Evolutionary conservation across 139 green algal species (phyloP).

Genomic region (Micractinium conductrix): DNA sequence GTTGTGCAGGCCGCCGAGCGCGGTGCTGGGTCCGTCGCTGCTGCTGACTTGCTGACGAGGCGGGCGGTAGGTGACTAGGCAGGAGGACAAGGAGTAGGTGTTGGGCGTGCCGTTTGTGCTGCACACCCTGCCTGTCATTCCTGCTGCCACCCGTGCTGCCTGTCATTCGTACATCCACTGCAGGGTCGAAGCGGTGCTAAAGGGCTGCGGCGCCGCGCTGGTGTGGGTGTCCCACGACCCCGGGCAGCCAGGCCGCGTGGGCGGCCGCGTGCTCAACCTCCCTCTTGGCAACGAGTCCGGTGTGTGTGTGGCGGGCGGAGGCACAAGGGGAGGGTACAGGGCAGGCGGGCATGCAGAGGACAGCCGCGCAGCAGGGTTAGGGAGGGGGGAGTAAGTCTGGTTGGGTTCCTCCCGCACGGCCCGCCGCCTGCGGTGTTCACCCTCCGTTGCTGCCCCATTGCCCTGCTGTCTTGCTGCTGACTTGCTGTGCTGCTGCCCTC

Average conservation of each 20-base stretch:
- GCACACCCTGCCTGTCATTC: too few relatives aligned
- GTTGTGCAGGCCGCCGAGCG: conserved; percentile 48
- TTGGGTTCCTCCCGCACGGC: neutral
- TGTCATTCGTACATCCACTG: neutral
- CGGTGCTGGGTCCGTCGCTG: too few relatives aligned
- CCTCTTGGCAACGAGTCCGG: conserved; percentile 57
- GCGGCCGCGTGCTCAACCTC: conserved; percentile 76
- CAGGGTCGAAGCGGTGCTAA: conserved; percentile 73
- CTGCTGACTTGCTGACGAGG: too few relatives aligned
- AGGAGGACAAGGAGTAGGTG: too few relatives aligned
- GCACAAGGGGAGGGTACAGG: neutral
- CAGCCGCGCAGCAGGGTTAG: neutral
- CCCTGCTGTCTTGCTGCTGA: too few relatives aligned
- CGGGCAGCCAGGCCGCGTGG: conserved; percentile 72
- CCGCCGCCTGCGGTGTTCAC: neutral
- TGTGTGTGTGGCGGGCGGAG: neutral
- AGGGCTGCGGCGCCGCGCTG: conserved; percentile 57
- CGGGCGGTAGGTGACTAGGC: too few relatives aligned
- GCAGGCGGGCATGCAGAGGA: neutral
- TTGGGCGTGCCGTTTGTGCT: too few relatives aligned
- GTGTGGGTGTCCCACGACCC: conserved; percentile 88
- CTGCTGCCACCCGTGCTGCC: neutral
- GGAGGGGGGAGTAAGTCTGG: neutral
- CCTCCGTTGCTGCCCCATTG: neutral
- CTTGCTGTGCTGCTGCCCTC: neutral